Percentiles rank a stretch among this genome's conserved stretches.
These are phyloP conservation scores for Dichomitus squalens DNA, from an alignment of 1,284 basidiomycete genomes.

Conservation along the genomic window DNA sequence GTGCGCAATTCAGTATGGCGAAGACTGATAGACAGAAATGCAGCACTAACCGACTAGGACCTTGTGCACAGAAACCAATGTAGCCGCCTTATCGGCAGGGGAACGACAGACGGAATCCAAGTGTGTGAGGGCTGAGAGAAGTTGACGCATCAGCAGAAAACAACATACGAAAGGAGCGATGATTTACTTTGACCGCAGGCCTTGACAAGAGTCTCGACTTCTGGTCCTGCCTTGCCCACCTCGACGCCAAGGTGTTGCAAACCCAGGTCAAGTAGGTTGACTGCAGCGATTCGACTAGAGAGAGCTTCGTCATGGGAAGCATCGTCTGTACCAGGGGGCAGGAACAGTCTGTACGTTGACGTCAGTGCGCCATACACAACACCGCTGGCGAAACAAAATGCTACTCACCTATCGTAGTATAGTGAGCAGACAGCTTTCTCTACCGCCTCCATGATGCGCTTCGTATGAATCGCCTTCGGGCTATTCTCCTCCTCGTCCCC, in stretches of 20 bases:
- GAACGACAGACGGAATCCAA: constrained; percentile 64
- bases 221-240: constrained; percentile 52
- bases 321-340: constrained; percentile 74
- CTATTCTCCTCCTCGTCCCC: constrained; percentile 30
- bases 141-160: background rate
- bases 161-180: too few species aligned
- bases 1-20: background rate
- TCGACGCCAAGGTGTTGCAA: constrained; percentile 87
- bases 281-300: constrained; percentile 84
- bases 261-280: constrained; percentile 87
- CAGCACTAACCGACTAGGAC: constrained; percentile 70
- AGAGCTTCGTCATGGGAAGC: constrained; percentile 86
- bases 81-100: constrained; percentile 78
- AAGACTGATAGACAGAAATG: background rate
- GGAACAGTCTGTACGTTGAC: constrained; percentile 51
- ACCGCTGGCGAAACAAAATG: background rate
- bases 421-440: constrained; percentile 70
- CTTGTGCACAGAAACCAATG: constrained; percentile 84
- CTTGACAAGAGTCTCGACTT: constrained; percentile 67
- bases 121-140: constrained; percentile 62
- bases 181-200: constrained; percentile 77
- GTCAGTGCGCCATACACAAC: background rate
- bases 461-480: constrained; percentile 45
- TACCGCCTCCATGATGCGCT: constrained; percentile 67
- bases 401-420: constrained; percentile 54